Base-by-base conservation (phyloP, 345 rosid genomes). In the Pseudoturritis turrita region DNA sequence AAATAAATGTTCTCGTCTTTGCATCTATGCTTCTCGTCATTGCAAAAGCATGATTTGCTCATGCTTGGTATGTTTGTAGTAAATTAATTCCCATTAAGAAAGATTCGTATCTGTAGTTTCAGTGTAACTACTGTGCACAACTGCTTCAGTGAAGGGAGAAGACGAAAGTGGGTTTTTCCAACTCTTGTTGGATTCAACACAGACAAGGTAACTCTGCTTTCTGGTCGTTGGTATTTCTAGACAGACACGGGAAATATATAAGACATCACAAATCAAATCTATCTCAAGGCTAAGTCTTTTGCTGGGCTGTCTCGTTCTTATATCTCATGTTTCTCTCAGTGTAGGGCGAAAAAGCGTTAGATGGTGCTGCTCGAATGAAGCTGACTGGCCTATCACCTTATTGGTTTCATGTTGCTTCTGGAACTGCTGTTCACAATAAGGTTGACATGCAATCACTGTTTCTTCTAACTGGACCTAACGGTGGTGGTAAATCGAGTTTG, bases 401-500 rank as follows among this genome's bases (percentile, higher is more conserved):
- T 72, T 94, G 98, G 98, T 85, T 94, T 79, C 93, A 94, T 71
- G 81, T 72, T 36, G 91, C 92, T 25, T 84, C 87, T 74, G 97
- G 95, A 72, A 84, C 86, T 77, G 92, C 97, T 71, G 93, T 94
- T 35, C 80, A 66, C 29, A 94, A 91, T 72, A 84, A 90, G 6
- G 89, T 94, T 19, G 91, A 87, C 65, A 94, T 94, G 98, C 84
- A 78, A 68, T 89, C 91, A 21, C 70, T 94, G 61, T 82, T 87
- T 83, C 87, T 94, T 63, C 76, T 94, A 74, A 94, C 98, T 19
- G 98, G 98, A 65, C 96, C 98, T 61, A 94, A 94, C 41, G 97
- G 98, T 47, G 97, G 98, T 77, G 98, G 98, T 63, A 94, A 94
- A 91, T 94, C 98, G 35, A 94, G 96, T 80, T 83, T 94, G 79